These are phyloP conservation scores for Thamnidium elegans DNA, from an alignment of 192 early-diverging fungal genomes.

Conservation along the genomic window DNA sequence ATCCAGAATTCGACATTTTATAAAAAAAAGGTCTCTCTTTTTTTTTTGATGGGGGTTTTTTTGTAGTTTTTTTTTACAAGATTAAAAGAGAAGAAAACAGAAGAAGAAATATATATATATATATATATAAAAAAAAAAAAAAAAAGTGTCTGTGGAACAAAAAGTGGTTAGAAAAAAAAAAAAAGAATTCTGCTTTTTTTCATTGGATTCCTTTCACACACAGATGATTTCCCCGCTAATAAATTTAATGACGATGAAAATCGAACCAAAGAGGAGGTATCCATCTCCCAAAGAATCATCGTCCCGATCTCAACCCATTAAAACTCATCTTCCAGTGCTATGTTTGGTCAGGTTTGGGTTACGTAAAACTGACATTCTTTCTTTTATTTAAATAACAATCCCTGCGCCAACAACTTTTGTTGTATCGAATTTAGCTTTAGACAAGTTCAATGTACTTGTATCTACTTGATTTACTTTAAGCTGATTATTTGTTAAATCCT, in stretches of 20 bases:
- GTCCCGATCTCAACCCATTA: too few species aligned
- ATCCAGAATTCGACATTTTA: slow-evolving; percentile 32
- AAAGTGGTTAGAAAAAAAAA: not conserved
- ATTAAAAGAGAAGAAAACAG: not conserved
- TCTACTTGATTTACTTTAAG: not conserved
- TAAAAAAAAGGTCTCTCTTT: not conserved
- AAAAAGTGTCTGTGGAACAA: slow-evolving; percentile 8
- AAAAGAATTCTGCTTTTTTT: not conserved
- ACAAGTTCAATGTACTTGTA: not conserved
- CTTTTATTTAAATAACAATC: not conserved
- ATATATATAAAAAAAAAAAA: not conserved
- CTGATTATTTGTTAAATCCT: not conserved
- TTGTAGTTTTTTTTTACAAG: too few species aligned
- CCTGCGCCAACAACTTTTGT: slow-evolving; percentile 1
- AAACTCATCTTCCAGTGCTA: too few species aligned
- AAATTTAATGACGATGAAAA: too few species aligned
- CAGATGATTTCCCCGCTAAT: too few species aligned
- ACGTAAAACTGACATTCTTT: not conserved
- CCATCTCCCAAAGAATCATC: too few species aligned
- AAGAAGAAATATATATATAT: too few species aligned
- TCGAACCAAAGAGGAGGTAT: too few species aligned
- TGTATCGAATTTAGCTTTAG: slow-evolving; percentile 12
- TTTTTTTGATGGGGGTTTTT: too few species aligned
- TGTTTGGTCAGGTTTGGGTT: too few species aligned
- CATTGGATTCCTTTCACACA: too few species aligned